phyloP scores from a whole-genome alignment of 257 asterid genomes.

The Solanum ossicruentum region DNA sequence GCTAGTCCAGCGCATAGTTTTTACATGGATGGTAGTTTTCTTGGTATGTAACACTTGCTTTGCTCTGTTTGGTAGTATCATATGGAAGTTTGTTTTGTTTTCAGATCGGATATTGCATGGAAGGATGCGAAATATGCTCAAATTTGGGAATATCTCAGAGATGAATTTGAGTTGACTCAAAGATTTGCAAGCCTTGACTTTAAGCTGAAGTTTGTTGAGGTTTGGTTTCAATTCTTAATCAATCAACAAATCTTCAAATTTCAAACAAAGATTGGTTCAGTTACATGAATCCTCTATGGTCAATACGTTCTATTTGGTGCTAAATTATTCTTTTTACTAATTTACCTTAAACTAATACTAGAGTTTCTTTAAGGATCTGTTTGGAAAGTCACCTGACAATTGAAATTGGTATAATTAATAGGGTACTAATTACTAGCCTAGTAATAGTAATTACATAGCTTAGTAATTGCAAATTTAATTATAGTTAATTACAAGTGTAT shows the following conservation, averaged over 20 bases:
- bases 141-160: constrained; percentile 97
- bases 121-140: constrained; percentile 97
- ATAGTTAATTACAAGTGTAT: too few species aligned
- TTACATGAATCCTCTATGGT: not conserved
- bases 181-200: constrained; percentile 95
- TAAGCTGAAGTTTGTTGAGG: constrained; percentile 96
- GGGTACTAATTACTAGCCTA: too few species aligned
- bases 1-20: not conserved
- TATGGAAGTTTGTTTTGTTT: not conserved
- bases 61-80: not conserved
- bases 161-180: constrained; percentile 91
- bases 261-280: not conserved
- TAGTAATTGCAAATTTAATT: too few species aligned
- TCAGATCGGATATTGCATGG: constrained; percentile 81
- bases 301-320: not conserved
- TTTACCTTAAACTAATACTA: not conserved
- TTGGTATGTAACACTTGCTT: not conserved
- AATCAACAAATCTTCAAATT: not conserved
- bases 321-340: not conserved
- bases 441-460: too few species aligned
- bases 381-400: too few species aligned
- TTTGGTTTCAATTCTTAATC: constrained; percentile 6
- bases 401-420: too few species aligned
- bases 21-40: not conserved
- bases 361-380: not conserved